Base-by-base conservation (phyloP, 257 asterid species). In the Thymus quinquecostatus region DNA sequence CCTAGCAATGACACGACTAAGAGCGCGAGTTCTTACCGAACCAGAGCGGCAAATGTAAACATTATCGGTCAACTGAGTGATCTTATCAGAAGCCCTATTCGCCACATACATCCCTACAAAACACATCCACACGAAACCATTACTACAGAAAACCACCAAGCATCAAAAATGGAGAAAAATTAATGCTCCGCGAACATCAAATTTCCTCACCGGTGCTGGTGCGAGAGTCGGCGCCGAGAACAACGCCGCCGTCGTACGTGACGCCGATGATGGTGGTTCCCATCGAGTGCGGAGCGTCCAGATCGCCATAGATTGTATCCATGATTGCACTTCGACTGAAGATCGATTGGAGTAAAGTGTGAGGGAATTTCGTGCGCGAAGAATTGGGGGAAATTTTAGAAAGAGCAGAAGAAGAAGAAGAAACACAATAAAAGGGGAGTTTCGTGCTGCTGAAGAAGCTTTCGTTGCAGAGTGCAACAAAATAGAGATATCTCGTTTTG, bases 181-280 rank as follows among this genome's bases (percentile, higher is more conserved):
- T 2, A 12, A 4, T 34, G 54, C 5, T 8, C 67, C 40, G 5
- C 40, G 5, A 10, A 40, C 8, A 10, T 9, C 10, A 28, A 57
- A 14, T 33, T 38, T 2, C 3, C 21, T 38, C 80, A 89, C 96
- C 97, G 13, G 97, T 91, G 90, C 97, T 91, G 74, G 97, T 91
- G 50, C 97, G 96, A 21, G 97, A 92, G 72, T 92, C 96, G 70
- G 96, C 97, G 68, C 96, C 96, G 55, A 91, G 88, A 59, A 91
- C 95, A 55, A 91, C 97, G 61, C 97, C 97, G 57, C 96, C 96
- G 79, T 92, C 77, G 82, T 87, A 92, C 34, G 97, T 89, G 71
- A 92, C 94, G 66, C 95, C 97, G 70, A 91, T 91, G 73, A 89
- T 91, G 75, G 97, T 91, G 65, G 97, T 91, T 33, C 97, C 96